A percentile compares a stretch with the other conserved stretches of the same genome.
These are phyloP conservation scores for Cordyceps cicadae DNA, from an alignment of 2,329 filamentous ascomycete species.

Conservation along the genomic window DNA sequence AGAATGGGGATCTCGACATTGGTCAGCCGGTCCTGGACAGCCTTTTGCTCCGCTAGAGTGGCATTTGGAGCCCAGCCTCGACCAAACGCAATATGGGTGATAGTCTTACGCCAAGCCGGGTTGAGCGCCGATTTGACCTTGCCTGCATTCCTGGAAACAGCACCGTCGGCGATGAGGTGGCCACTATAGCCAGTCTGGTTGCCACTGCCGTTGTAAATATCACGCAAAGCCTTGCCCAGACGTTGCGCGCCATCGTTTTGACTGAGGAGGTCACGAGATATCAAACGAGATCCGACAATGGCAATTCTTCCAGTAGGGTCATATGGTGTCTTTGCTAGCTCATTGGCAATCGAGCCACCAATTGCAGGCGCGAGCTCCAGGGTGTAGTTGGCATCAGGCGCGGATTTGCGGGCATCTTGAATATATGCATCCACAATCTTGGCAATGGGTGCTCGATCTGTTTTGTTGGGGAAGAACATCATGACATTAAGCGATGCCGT, in stretches of 20 bases:
- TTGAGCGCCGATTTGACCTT: conserved; percentile 29
- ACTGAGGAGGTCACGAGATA: conserved; percentile 21
- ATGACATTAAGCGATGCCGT: background rate
- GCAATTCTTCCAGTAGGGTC: conserved; percentile 17
- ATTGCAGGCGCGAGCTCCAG: background rate
- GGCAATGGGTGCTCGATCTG: conserved; percentile 6
- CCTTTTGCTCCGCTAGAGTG: conserved; percentile 19
- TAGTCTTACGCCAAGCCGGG: conserved; percentile 32
- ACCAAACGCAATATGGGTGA: conserved; percentile 26
- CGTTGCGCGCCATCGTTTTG: conserved; percentile 17
- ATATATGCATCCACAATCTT: conserved; percentile 6
- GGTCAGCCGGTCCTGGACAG: conserved; percentile 21
- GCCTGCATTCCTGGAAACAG: conserved; percentile 14
- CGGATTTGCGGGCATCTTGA: background rate
- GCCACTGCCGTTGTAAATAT: conserved; percentile 9
- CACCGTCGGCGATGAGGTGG: conserved; percentile 14
- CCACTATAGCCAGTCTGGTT: conserved; percentile 15
- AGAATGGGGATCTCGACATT: conserved; percentile 19
- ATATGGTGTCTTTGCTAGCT: conserved; percentile 12
- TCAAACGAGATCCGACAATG: conserved; percentile 16
- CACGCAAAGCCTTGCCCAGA: conserved; percentile 18
- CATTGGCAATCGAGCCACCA: conserved; percentile 1
- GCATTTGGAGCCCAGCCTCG: conserved; percentile 19
- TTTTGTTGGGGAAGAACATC: conserved; percentile 13
- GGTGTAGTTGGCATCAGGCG: conserved; percentile 2